Evolutionary conservation across 441 rosid species (phyloP), one percentile per base, ranked within the genome.

Genomic region (Pelargonium cotyledonis): DNA sequence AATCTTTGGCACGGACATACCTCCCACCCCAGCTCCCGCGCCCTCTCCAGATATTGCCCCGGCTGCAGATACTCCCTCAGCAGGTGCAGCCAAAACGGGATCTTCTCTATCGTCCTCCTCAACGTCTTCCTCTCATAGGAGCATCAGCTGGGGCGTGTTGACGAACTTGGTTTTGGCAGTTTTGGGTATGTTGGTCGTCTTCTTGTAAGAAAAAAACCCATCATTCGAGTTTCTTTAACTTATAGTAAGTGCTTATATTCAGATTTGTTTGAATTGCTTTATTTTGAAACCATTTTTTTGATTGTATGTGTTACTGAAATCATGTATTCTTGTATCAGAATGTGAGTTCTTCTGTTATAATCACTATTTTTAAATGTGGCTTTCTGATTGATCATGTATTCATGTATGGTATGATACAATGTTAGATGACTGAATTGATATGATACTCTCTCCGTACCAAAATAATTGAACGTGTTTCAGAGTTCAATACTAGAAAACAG

Each of bases 21-120:
- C 99, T 69, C 96, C 99, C 63, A 82, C 79, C 61, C 85, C 96
- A 3, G 95, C 96, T 55, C 99, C 97, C 2, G 91, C 94, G 14
- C 96, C 97, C 2, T 88, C 88, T 64, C 88, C 92, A 41, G 88
- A 76, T 5, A 65, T 70, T 15, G 77, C 77, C 72, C 80, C 91
- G 1, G 75, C 82, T n/a, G 90, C 96, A 0, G 98, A 88, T 73
- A 60, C 91, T 5, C 96, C 97, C 6, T 57, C 84, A 0, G 78
- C 84, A 21, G 85, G 76, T 2, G 58, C 74, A 2, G 73, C 78
- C 0, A 80, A 68, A 14, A 68, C 58, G 16, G 60, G 82, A 6
- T 55, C 75, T 40, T 71, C 92, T 5, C 82, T 89, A 0, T 70
- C 76, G 43, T 72, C 80, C n/a, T 57, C 89, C 0, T 70, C 84